Evolutionary conservation across 1,284 basidiomycete species (phyloP).

Genomic region (Boletus smithii): DNA sequence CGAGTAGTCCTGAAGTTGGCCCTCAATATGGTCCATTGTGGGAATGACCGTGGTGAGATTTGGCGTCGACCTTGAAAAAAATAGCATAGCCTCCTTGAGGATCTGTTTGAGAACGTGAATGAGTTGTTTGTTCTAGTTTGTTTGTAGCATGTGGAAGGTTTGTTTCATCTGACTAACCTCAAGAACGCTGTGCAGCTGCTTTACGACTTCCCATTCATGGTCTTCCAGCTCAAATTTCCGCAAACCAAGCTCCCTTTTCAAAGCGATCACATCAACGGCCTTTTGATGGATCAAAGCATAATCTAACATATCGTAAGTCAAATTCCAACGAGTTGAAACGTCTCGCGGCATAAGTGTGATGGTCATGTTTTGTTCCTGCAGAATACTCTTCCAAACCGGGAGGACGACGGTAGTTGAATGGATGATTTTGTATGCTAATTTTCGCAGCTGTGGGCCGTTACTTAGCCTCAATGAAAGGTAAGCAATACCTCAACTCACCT

Average conservation of each 20-base stretch:
- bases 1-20: no score
- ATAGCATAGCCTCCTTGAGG: constrained; percentile 1
- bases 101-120: background rate
- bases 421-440: constrained; percentile 16
- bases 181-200: constrained; percentile 21
- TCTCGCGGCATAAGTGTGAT: constrained; percentile 20
- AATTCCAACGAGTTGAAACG: constrained; percentile 22
- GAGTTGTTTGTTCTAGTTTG: no score
- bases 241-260: background rate
- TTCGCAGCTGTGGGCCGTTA: constrained; percentile 18
- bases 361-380: background rate
- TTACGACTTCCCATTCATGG: constrained; percentile 23
- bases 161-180: no score
- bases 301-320: no score
- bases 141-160: no score
- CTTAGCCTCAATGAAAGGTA: no score
- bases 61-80: constrained; percentile 2
- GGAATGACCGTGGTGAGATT: constrained; percentile 8
- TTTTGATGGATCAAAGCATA: background rate
- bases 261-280: constrained; percentile 1
- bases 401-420: constrained; percentile 19
- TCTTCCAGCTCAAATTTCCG: background rate
- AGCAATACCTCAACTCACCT: no score
- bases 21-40: constrained; percentile 16
- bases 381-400: constrained; percentile 6